Base-by-base conservation (phyloP, 176 grass and related monocot species). In the Oryza nivara region DNA sequence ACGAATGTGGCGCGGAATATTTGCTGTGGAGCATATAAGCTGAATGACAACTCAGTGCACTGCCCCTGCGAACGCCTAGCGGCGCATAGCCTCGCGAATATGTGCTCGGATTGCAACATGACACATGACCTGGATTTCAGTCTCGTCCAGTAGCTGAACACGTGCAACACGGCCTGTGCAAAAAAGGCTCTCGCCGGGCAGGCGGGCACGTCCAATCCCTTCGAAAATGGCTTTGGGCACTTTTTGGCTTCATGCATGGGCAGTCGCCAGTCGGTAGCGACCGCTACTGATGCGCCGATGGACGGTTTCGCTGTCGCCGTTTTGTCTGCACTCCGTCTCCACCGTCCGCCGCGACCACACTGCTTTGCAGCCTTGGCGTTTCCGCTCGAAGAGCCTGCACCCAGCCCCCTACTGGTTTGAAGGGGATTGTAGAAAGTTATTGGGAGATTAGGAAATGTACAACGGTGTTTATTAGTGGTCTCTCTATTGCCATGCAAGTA, bases 111-210 rank as follows among this genome's bases (percentile, higher is more conserved):
- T 58, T 58, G 19, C 9, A 19, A 56, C 52, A 56, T 19, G 16
- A 56, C 16, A 58, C 19, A 8, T 58, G 54, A 58, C 54, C 54
- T 20, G 54, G 54, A 58, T 58, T 58, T 58, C 54, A 9, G 2
- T 58, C 23, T 16, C 25, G 38, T 60, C 17, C 47, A 4, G 36
- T 38, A 36, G 74, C 20, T 19, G 38, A 12, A 40, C 74, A 72
- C 80, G 74, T n/a, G 74, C 63, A 67, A 83, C 80, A 88, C 86
- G 67, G 25, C 5, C 32, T 58, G 54, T n/a, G 40, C 73, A 49
- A 32, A 67, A 67, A 22, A 77, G 11, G 17, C 44, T 35, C 8
- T 13, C 16, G 11, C 47, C 20, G 74, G 25, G 26, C 4, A 22
- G 11, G 35, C 20, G 74, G 25, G 26, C 4, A 22, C 74, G 49